These are phyloP conservation scores for Bolboschoenus planiculmis DNA, from an alignment of 176 grass and related monocot genomes.

Conservation along the genomic window DNA sequence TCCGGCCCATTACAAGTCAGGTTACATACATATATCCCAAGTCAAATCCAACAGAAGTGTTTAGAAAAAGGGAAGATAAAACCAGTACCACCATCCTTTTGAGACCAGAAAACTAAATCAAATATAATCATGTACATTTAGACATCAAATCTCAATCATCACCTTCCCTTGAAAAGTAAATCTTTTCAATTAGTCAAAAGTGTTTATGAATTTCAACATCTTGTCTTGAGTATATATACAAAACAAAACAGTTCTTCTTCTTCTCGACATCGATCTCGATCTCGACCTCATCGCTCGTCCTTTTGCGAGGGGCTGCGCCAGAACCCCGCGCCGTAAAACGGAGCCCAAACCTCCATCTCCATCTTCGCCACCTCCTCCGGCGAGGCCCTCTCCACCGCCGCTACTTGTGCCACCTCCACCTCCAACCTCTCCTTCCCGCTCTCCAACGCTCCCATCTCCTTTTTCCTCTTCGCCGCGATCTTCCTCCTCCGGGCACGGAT, in stretches of 20 bases:
- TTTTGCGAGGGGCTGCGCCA: constrained; percentile 72
- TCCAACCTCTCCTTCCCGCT: not conserved
- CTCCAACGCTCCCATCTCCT: constrained; percentile 28
- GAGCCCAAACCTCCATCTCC: constrained; percentile 54
- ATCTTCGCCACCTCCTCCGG: constrained; percentile 29
- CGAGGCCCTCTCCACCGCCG: not conserved
- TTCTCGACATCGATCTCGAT: not conserved
- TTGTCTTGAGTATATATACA: not conserved
- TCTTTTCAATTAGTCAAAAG: not conserved
- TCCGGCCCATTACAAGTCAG: not conserved
- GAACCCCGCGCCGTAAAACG: constrained; percentile 71
- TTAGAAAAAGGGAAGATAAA: not conserved
- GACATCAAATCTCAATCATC: not conserved
- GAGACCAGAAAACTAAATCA: not conserved
- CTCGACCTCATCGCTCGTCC: constrained; percentile 14
- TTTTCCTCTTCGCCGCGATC: constrained; percentile 15
- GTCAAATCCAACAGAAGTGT: not conserved
- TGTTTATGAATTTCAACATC: not conserved
- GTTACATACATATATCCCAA: not conserved
- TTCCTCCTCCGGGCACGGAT: not conserved
- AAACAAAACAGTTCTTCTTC: not conserved
- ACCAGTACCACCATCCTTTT: not conserved
- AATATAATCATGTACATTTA: not conserved
- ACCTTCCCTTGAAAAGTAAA: not conserved
- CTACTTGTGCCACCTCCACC: not conserved